Conservation (phyloP, 352 stramenopile genomes). For the Pelagophyceae sp. region DNA sequence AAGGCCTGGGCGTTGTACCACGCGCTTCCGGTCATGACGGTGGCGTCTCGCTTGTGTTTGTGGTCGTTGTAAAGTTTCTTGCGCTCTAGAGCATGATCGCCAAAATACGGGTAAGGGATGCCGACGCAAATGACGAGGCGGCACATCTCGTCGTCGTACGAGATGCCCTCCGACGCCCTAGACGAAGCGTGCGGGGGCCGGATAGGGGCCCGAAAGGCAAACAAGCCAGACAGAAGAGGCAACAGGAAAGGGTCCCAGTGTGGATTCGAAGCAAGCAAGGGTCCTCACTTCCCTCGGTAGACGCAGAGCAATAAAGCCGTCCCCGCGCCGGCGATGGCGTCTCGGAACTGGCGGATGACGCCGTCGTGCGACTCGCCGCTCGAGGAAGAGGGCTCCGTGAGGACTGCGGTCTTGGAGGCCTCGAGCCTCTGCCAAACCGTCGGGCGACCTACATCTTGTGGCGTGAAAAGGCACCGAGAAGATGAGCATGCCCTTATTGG, state of each 20-base stretch:
- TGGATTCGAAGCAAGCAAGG: too few relatives aligned
- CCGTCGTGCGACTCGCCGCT: not conserved
- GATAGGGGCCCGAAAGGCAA: too few relatives aligned
- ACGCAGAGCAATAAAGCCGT: conserved; percentile 1
- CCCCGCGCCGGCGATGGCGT: not conserved
- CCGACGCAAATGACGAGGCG: conserved; percentile 71
- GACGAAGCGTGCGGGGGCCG: too few relatives aligned
- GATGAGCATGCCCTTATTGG: too few relatives aligned
- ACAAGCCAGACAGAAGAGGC: too few relatives aligned
- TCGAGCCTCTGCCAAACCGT: not conserved
- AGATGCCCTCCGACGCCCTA: conserved; percentile 60
- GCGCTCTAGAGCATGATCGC: not conserved
- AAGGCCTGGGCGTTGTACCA: conserved; percentile 78
- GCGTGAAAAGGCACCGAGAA: too few relatives aligned
- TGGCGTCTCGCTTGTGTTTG: conserved; percentile 56
- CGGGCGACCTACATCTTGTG: not conserved
- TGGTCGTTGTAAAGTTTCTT: conserved; percentile 53
- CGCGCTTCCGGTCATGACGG: conserved; percentile 55
- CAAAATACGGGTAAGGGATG: conserved; percentile 63
- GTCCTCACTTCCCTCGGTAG: conserved; percentile 3
- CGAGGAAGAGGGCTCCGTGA: not conserved
- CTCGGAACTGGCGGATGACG: not conserved
- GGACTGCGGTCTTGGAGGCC: not conserved
- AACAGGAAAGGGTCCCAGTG: too few relatives aligned
- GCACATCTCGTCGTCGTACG: conserved; percentile 76